Evolutionary conservation across 805 yeast genomes (phyloP).

Genomic region (Teunomyces atbi): DNA sequence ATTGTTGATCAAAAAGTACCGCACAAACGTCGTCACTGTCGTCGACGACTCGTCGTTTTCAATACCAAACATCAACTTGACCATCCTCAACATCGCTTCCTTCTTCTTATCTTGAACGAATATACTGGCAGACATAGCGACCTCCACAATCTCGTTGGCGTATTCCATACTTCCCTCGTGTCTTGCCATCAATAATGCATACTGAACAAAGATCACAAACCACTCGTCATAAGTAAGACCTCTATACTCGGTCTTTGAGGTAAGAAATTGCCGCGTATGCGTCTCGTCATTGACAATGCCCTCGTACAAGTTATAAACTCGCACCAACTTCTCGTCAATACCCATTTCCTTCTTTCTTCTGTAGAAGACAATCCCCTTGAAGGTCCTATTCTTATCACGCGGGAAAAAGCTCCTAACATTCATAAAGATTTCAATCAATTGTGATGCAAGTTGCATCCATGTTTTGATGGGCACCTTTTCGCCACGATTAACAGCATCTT

Average conservation of each 20-base stretch:
- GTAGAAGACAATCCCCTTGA: slow-evolving; percentile 64
- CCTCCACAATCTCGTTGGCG: slow-evolving; percentile 54
- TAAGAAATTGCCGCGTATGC: slow-evolving; percentile 31
- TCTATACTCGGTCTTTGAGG: slow-evolving; percentile 61
- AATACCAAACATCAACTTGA: slow-evolving; percentile 60
- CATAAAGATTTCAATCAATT: slow-evolving; percentile 78
- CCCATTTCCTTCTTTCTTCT: slow-evolving; percentile 60
- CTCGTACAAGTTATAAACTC: slow-evolving; percentile 64
- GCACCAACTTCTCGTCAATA: slow-evolving; percentile 69
- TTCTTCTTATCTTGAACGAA: slow-evolving; percentile 65
- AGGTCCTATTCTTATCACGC: slow-evolving; percentile 65
- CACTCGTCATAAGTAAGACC: slow-evolving; percentile 78
- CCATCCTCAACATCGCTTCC: slow-evolving; percentile 59
- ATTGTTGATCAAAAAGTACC: slow-evolving; percentile 62
- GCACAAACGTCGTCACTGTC: slow-evolving; percentile 51
- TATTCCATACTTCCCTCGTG: slow-evolving; percentile 62
- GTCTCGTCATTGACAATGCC: slow-evolving; percentile 40
- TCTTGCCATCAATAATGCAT: slow-evolving; percentile 65
- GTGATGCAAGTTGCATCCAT: slow-evolving; percentile 85
- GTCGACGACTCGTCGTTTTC: slow-evolving; percentile 49
- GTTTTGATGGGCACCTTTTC: slow-evolving; percentile 64
- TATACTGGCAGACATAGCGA: slow-evolving; percentile 75
- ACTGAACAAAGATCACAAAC: slow-evolving; percentile 82
- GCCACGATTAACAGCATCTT: slow-evolving; percentile 28
- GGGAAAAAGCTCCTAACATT: slow-evolving; percentile 78